These are phyloP conservation scores for Chamaenerion angustifolium DNA, from an alignment of 345 rosid species.

Conservation along the genomic window DNA sequence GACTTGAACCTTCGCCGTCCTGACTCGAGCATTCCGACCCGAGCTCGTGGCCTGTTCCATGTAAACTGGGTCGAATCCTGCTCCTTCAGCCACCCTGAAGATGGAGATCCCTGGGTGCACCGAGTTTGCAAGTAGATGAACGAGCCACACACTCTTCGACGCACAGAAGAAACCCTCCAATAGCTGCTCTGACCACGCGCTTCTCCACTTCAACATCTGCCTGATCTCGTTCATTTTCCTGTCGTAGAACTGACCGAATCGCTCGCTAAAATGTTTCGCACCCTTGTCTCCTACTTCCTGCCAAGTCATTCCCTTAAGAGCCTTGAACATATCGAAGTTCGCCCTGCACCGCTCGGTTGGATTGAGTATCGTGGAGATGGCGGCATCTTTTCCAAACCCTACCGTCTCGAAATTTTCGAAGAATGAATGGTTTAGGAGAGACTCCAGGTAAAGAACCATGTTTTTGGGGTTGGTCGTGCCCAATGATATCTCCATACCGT, in stretches of 20 bases:
- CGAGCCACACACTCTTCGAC: conserved; percentile 76
- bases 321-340: conserved; percentile 42
- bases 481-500: conserved; percentile 43
- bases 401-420: conserved; percentile 77
- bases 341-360: conserved; percentile 66
- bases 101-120: conserved; percentile 71
- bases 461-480: conserved; percentile 44
- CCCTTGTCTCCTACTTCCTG: conserved; percentile 74
- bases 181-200: conserved; percentile 83
- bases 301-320: conserved; percentile 59
- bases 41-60: conserved; percentile 43
- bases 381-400: conserved; percentile 51
- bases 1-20: conserved; percentile 34
- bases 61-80: conserved; percentile 51
- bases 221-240: conserved; percentile 88
- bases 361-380: conserved; percentile 39
- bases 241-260: conserved; percentile 76
- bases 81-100: conserved; percentile 55
- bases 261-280: conserved; percentile 78
- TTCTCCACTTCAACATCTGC: conserved; percentile 62
- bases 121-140: conserved; percentile 83
- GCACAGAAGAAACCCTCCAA: conserved; percentile 75
- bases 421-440: conserved; percentile 54
- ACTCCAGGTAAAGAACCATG: conserved; percentile 49
- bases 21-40: conserved; percentile 14